These are phyloP conservation scores for Neofusicoccum ribis DNA, from an alignment of 2,329 filamentous ascomycete species.

Conservation along the genomic window DNA sequence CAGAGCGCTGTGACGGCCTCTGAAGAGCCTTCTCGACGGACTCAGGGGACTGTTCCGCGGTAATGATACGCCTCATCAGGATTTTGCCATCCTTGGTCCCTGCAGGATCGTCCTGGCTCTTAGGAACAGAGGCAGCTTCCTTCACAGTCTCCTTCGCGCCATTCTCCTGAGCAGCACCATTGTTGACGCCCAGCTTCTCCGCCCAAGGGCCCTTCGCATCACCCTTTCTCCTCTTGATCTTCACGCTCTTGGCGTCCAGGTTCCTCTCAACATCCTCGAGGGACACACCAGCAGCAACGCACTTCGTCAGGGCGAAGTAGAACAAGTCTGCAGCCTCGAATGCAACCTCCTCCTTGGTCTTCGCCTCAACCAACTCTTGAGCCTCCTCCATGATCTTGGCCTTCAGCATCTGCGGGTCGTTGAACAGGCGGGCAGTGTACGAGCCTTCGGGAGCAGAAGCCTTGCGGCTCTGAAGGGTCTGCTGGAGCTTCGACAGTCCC, in stretches of 20 bases:
- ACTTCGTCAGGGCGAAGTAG: conserved; percentile 93
- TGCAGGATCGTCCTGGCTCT: conserved; percentile 53
- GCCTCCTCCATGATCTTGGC: conserved; percentile 99
- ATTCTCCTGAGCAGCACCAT: conserved; percentile 25
- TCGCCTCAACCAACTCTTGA: conserved; percentile 87
- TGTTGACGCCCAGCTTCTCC: conserved; percentile 61
- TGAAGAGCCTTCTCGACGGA: conserved; percentile 75
- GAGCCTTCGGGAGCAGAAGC: conserved; percentile 81
- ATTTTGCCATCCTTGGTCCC: conserved; percentile 60
- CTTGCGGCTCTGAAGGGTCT: conserved; percentile 81
- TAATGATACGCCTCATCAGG: conserved; percentile 77
- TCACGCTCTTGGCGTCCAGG: conserved; percentile 90
- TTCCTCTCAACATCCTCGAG: conserved; percentile 89
- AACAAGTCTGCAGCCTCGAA: conserved; percentile 94
- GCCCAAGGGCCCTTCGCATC: conserved; percentile 95
- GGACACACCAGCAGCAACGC: conserved; percentile 78
- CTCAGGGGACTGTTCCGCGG: conserved; percentile 61
- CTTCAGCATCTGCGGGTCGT: conserved; percentile 80
- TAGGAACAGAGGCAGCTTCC: conserved; percentile 55
- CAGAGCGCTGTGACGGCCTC: conserved; percentile 89
- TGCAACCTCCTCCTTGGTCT: conserved; percentile 77
- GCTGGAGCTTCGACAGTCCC: conserved; percentile 81
- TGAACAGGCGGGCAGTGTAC: conserved; percentile 91
- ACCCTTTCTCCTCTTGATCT: conserved; percentile 89
- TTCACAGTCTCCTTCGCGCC: conserved; percentile 44